phyloP scores from a whole-genome alignment of 2,329 filamentous ascomycete genomes.

The Cryphonectria naterciae region DNA sequence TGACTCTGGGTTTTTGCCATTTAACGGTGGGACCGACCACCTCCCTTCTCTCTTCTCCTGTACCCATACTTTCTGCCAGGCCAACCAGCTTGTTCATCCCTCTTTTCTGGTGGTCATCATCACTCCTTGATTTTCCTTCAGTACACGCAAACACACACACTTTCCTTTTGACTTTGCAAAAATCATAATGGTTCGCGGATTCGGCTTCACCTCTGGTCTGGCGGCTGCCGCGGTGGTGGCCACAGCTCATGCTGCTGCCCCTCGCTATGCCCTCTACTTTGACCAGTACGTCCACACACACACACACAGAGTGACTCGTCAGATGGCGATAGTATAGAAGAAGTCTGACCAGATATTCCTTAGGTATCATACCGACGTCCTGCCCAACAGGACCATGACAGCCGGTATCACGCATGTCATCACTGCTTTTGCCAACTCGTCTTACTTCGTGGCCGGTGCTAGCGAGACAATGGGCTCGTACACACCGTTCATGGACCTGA shows the following conservation, averaged over 20 bases:
- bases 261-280: constrained; percentile 27
- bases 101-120: background rate
- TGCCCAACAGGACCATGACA: constrained; percentile 37
- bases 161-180: background rate
- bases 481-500: constrained; percentile 57
- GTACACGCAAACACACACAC: background rate
- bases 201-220: constrained; percentile 14
- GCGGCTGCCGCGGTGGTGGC: constrained; percentile 12
- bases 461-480: constrained; percentile 45
- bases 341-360: background rate
- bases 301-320: no score
- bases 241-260: constrained; percentile 6
- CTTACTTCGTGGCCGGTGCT: constrained; percentile 51
- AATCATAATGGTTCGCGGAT: constrained; percentile 20
- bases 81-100: no score
- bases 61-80: background rate
- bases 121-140: background rate
- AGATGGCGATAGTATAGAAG: no score
- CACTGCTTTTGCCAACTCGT: constrained; percentile 57
- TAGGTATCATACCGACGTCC: constrained; percentile 22
- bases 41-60: background rate
- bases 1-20: background rate
- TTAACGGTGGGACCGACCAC: background rate
- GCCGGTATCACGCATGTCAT: constrained; percentile 57
- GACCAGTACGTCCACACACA: constrained; percentile 23